Evolutionary conservation across 1,139 yeast species (phyloP), one percentile per base, ranked within the genome.

Genomic region (Debaryomyces psychrophilus): DNA sequence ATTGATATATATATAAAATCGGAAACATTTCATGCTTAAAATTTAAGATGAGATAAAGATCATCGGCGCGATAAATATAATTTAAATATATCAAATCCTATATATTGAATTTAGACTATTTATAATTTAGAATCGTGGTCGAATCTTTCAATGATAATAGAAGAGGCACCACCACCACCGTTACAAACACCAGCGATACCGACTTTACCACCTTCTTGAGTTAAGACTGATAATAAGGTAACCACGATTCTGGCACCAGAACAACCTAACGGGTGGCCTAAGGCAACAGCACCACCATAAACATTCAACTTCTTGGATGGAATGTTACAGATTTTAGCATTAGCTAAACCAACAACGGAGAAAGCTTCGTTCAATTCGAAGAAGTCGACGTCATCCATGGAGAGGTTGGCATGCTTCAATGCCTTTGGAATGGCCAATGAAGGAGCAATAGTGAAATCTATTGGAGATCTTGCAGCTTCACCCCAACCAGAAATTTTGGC

Each of bases 151-250:
- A 56, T 49, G 15, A 56, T 52, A 45, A 56, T 47, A 29, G 60
- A 48, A n/a, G 95, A 85, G 46, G 96, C 97, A 65, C 97, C 97
- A 65, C 97, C 97, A 62, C 97, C 97, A 73, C 97, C 97, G 69
- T 90, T 90, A 77, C 97, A 90, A 65, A 90, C 85, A 65, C 87
- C 95, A 57, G 95, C 96, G 52, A 82, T 88, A 68, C 97, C 97
- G 57, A 83, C 68, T 74, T 84, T 87, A 61, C 96, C 97, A 48
- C 73, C 75, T 67, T 84, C 89, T 70, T 89, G 96, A 31, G 70
- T 57, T 62, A 90, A 77, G 20, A 90, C 83, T 45, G 86, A 79
- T 51, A 82, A 64, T 68, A 90, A 76, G 38, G 97, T 90, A 56
- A 87, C 89, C 48, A 90, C 81, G 60, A 90, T 81, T 74, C 97